Evolutionary conservation across 441 rosid genomes (phyloP).

Genomic region (Erodium moschatum): DNA sequence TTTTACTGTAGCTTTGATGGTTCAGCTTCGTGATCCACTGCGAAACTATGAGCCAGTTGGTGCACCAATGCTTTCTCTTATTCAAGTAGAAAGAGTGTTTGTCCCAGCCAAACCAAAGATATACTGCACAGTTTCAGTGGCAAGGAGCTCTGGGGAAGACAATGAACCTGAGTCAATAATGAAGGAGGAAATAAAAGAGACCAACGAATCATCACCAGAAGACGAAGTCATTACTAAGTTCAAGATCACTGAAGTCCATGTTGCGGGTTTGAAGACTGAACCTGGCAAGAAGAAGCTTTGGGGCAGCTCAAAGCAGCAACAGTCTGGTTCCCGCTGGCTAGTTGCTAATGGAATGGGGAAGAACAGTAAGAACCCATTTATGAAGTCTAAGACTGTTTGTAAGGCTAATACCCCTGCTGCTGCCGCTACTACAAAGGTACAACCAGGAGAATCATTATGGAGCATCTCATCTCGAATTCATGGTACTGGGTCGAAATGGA

Average conservation of each 20-base stretch:
- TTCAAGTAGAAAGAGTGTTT: conserved; percentile 89
- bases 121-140: conserved; percentile 51
- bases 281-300: conserved; percentile 57
- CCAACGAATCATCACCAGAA: conserved; percentile 36
- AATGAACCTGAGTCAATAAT: conserved; percentile 28
- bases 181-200: conserved; percentile 23
- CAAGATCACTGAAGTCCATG: conserved; percentile 69
- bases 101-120: conserved; percentile 77
- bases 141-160: conserved; percentile 39
- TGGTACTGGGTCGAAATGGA: conserved; percentile 55
- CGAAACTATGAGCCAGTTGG: conserved; percentile 87
- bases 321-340: conserved; percentile 88
- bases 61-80: conserved; percentile 85
- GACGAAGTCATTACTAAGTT: conserved; percentile 54
- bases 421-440: conserved; percentile 31
- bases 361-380: conserved; percentile 44
- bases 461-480: conserved; percentile 58
- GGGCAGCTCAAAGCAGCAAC: conserved; percentile 63
- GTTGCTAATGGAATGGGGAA: conserved; percentile 94
- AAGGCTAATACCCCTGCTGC: conserved; percentile 18
- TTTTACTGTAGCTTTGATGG: conserved; percentile 84
- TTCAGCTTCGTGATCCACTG: conserved; percentile 72
- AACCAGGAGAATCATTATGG: conserved; percentile 65
- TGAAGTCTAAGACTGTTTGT: conserved; percentile 43
- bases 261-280: conserved; percentile 69